Evolutionary conservation across 1,284 basidiomycete genomes (phyloP).

Genomic region (Volvariella surrecta): DNA sequence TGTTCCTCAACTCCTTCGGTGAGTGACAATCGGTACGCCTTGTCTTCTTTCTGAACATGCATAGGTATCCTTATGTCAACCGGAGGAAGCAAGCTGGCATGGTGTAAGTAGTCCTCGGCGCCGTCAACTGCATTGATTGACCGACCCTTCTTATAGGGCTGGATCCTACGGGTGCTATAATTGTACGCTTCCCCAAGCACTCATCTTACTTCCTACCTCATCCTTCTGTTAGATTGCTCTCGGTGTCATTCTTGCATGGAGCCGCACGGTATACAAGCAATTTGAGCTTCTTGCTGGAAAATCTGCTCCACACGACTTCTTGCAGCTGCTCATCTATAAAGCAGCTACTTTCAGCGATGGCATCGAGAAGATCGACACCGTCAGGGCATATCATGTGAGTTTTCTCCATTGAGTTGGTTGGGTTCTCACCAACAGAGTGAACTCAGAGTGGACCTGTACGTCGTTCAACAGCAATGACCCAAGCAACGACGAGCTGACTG

Average conservation of each 20-base stretch:
- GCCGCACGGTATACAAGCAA: conserved; percentile 65
- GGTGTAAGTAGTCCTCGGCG: conserved; percentile 52
- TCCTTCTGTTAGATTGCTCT: conserved; percentile 58
- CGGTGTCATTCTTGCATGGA: conserved; percentile 81
- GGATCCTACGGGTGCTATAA: conserved; percentile 75
- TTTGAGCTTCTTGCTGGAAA: conserved; percentile 88
- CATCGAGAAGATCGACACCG: conserved; percentile 84
- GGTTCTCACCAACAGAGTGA: conserved; percentile 6
- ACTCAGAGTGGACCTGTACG: conserved; percentile 58
- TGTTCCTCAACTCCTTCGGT: conserved; percentile 79
- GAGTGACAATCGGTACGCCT: conserved; percentile 12
- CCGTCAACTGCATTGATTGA: background rate
- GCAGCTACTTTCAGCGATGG: conserved; percentile 81
- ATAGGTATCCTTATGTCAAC: conserved; percentile 84
- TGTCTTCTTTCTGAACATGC: conserved; percentile 13
- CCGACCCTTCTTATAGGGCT: conserved; percentile 37
- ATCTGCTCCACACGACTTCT: conserved; percentile 85
- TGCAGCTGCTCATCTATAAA: conserved; percentile 91
- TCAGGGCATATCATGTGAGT: conserved; percentile 78
- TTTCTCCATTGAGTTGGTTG: conserved; percentile 8
- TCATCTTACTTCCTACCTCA: conserved; percentile 8
- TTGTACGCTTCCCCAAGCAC: conserved; percentile 36
- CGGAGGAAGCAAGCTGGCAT: conserved; percentile 79
- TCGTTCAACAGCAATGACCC: conserved; percentile 8
- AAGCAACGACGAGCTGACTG: conserved; percentile 6